A percentile compares a stretch with the other conserved stretches of the same genome.
Evolutionary conservation across 2,329 filamentous ascomycete species (phyloP).

Genomic region (Akanthomyces lecanii): DNA sequence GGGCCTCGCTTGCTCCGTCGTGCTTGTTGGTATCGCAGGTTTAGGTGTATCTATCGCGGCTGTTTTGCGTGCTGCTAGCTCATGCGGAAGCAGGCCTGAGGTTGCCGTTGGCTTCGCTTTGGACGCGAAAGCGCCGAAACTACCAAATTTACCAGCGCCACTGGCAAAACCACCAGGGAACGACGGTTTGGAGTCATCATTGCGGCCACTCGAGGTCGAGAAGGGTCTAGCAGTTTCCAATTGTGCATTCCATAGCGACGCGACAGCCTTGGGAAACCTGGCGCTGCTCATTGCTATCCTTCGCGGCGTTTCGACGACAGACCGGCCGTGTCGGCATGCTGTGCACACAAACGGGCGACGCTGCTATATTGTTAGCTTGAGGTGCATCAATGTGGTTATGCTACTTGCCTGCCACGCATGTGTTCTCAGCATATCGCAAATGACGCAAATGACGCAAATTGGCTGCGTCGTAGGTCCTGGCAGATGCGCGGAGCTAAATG

Average conservation of each 20-base stretch:
- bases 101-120: constrained; percentile 18
- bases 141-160: constrained; percentile 21
- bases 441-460: constrained; percentile 6
- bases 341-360: constrained; percentile 37
- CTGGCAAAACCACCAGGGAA: constrained; percentile 26
- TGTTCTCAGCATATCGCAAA: constrained; percentile 39
- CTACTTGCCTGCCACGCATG: constrained; percentile 36
- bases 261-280: background rate
- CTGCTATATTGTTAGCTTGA: constrained; percentile 14
- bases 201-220: constrained; percentile 24
- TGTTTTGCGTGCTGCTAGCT: constrained; percentile 32
- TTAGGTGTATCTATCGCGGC: constrained; percentile 14
- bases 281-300: background rate
- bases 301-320: background rate
- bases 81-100: constrained; percentile 35
- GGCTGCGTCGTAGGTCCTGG: constrained; percentile 20
- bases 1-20: background rate
- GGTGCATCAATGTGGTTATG: background rate
- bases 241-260: background rate
- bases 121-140: constrained; percentile 25
- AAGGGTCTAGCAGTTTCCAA: constrained; percentile 21
- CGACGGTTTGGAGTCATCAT: constrained; percentile 19
- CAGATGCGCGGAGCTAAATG: constrained; percentile 8
- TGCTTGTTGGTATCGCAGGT: constrained; percentile 19
- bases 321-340: constrained; percentile 7